These are phyloP conservation scores for Syzygium syzygioides DNA, from an alignment of 441 rosid genomes.

Conservation along the genomic window DNA sequence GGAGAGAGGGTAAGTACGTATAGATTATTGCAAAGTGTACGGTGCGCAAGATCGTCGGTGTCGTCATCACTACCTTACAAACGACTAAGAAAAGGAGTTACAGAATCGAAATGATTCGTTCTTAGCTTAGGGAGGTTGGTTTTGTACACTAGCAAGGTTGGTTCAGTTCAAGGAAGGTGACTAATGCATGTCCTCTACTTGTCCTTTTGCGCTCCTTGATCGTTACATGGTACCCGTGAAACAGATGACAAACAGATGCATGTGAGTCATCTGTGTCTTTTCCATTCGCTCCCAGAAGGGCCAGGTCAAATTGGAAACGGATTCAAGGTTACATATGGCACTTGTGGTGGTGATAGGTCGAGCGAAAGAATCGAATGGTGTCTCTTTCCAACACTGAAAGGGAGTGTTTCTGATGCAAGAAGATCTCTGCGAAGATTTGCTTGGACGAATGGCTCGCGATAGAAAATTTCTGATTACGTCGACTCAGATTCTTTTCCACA, in stretches of 20 bases:
- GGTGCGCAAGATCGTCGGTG: neutral
- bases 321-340: neutral
- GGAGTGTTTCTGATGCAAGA: neutral
- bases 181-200: neutral
- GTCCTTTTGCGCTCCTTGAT: neutral
- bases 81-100: neutral
- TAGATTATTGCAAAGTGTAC: neutral
- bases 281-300: neutral
- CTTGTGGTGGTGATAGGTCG: neutral
- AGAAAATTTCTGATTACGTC: neutral
- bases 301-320: neutral
- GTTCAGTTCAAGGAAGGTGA: neutral
- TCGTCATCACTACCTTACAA: neutral
- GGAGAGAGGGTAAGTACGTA: neutral
- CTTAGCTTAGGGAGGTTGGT: neutral
- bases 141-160: neutral
- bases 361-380: neutral
- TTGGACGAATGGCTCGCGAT: neutral
- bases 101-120: neutral
- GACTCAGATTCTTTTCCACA: neutral
- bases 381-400: neutral
- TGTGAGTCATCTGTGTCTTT: conserved; percentile 27
- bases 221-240: neutral
- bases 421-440: neutral
- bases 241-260: neutral